These are phyloP conservation scores for Tirmania nivea DNA, from an alignment of 495 filamentous ascomycete genomes.

Conservation along the genomic window DNA sequence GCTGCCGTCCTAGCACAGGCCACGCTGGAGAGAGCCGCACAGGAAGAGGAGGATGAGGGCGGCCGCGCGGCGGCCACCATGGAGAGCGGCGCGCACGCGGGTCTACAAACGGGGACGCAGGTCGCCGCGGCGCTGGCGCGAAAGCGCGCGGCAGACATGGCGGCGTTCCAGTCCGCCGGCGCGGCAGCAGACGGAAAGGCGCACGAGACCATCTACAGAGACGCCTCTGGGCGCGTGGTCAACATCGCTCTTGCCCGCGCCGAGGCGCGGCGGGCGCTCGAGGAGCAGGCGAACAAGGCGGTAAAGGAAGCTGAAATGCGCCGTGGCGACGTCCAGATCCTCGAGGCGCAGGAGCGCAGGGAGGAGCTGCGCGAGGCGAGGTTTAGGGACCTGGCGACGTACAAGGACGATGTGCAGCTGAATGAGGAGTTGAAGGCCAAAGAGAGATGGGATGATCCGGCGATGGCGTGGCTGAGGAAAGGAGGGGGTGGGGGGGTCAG, in stretches of 20 bases:
- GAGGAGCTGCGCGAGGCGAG: conserved; percentile 49
- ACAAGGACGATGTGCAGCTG: conserved; percentile 57
- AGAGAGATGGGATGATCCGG: conserved; percentile 84
- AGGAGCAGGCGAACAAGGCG: conserved; percentile 46
- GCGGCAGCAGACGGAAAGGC: conserved; percentile 19
- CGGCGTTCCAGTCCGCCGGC: conserved; percentile 24
- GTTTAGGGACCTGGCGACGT: conserved; percentile 56
- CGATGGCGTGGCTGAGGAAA: conserved; percentile 51
- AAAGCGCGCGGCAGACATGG: conserved; percentile 27
- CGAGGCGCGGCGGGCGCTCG: conserved; percentile 50
- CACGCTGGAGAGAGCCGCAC: conserved; percentile 41
- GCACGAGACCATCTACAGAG: conserved; percentile 75
- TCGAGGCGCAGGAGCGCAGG: conserved; percentile 30
- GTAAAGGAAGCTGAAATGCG: conserved; percentile 37
- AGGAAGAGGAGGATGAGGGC: conserved; percentile 24
- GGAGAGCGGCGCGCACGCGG: conserved; percentile 67
- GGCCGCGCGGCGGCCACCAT: conserved; percentile 27
- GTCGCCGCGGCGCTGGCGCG: conserved; percentile 50
- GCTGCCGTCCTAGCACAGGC: conserved; percentile 46
- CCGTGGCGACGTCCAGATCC: conserved; percentile 65
- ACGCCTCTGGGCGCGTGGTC: conserved; percentile 77
- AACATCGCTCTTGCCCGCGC: conserved; percentile 78
- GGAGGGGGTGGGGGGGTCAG: conserved; percentile 15
- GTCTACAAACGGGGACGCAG: conserved; percentile 60
- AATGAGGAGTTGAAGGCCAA: conserved; percentile 59